A percentile compares a stretch with the other conserved stretches of the same genome.
These are phyloP conservation scores for Plasmodium falciparum DNA, from an alignment of 169 alveolate species.

Conservation along the genomic window DNA sequence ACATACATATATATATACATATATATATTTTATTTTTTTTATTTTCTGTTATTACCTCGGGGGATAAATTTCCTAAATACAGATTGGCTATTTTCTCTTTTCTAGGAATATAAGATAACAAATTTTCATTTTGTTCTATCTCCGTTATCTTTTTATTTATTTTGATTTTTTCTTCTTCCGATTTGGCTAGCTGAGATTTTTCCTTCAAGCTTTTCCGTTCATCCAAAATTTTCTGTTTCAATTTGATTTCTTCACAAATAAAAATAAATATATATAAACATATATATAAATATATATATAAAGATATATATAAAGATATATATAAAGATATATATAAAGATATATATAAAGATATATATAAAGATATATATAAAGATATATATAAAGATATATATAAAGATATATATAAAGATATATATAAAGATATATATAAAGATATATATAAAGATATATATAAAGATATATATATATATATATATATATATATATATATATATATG, in stretches of 20 bases:
- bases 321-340: no score
- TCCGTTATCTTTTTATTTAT: constrained; percentile 73
- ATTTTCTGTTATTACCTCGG: constrained; percentile 75
- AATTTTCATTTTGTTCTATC: constrained; percentile 68
- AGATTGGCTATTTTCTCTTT: constrained; percentile 80
- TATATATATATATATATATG: neutral
- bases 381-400: no score
- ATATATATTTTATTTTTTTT: neutral
- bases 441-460: no score
- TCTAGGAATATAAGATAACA: constrained; percentile 49
- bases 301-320: no score
- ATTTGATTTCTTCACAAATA: constrained; percentile 40
- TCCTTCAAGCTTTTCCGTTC: constrained; percentile 60
- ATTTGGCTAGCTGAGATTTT: constrained; percentile 73
- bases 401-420: no score
- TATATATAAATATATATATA: constrained; percentile 9
- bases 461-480: constrained; percentile 16
- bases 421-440: no score
- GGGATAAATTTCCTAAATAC: constrained; percentile 88
- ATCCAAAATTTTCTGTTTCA: constrained; percentile 72
- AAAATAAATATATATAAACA: constrained; percentile 2
- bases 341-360: no score
- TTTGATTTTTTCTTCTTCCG: constrained; percentile 79
- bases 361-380: no score
- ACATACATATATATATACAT: neutral